These are phyloP conservation scores for Phialemonium atrogriseum DNA, from an alignment of 2,329 filamentous ascomycete genomes.

Conservation along the genomic window DNA sequence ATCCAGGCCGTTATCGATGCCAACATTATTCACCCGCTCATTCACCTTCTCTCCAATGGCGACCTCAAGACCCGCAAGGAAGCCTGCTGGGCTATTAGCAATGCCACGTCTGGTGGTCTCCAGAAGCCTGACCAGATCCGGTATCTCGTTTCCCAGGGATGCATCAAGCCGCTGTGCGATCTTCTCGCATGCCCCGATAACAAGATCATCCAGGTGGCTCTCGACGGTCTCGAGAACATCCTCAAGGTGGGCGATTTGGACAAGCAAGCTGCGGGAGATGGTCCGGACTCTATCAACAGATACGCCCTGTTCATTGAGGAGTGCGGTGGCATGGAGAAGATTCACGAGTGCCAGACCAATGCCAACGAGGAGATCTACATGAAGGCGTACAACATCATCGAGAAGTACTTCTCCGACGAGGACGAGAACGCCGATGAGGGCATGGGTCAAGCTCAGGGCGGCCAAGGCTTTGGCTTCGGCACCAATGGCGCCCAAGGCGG, in stretches of 20 bases:
- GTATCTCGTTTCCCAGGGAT: slow-evolving; percentile 86
- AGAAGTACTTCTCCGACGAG: slow-evolving; percentile 99
- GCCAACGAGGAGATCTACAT: slow-evolving; percentile 99
- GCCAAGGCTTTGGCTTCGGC: slow-evolving; percentile 74
- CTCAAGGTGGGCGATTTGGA: slow-evolving; percentile 99
- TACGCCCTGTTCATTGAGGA: slow-evolving; percentile 98
- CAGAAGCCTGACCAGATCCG: slow-evolving; percentile 99
- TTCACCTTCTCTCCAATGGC: slow-evolving; percentile 91
- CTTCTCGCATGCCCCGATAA: slow-evolving; percentile 94
- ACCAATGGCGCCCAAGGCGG: slow-evolving; percentile 56
- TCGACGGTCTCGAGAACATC: slow-evolving; percentile 97
- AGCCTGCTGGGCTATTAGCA: slow-evolving; percentile 99
- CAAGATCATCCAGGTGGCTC: slow-evolving; percentile 98
- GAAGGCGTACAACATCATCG: slow-evolving; percentile 99
- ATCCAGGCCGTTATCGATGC: slow-evolving; percentile 96
- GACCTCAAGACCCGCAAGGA: slow-evolving; percentile 99
- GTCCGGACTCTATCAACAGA: slow-evolving; percentile 77
- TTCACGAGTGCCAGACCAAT: slow-evolving; percentile 99
- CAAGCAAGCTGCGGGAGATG: slow-evolving; percentile 77
- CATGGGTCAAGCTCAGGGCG: slow-evolving; percentile 60
- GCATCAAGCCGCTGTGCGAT: slow-evolving; percentile 96
- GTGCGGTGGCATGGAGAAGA: slow-evolving; percentile 99
- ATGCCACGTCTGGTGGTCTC: slow-evolving; percentile 91
- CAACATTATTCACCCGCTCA: slow-evolving; percentile 92
- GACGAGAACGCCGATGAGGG: slow-evolving; percentile 84